Evolutionary conservation across 169 alveolate genomes (phyloP).

Genomic region (Eimeria praecox): DNA sequence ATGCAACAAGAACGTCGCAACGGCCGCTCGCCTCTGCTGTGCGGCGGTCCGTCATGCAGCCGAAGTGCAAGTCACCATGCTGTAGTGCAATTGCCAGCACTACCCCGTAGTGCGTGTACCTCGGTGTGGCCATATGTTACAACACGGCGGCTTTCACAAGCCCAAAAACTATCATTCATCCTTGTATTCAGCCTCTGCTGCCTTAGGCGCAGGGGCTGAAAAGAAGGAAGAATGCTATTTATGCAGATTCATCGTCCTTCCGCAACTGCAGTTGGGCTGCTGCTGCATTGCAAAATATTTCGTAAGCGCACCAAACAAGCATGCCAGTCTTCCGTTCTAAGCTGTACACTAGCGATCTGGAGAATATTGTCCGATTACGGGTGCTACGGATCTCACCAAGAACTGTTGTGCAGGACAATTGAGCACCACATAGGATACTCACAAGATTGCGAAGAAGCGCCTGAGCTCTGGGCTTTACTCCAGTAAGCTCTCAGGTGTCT

Average conservation of each 20-base stretch:
- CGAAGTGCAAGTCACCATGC: background rate
- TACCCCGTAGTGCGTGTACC: background rate
- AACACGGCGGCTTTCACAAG: background rate
- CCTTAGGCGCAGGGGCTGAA: background rate
- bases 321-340: background rate
- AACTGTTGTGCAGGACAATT: background rate
- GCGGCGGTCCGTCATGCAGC: background rate
- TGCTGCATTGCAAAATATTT: background rate
- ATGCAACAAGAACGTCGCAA: background rate
- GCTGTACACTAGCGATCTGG: background rate
- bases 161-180: background rate
- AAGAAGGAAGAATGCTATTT: too few species aligned
- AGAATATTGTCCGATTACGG: background rate
- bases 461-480: background rate
- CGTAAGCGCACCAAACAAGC: background rate
- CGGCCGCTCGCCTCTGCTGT: background rate
- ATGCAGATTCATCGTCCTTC: background rate
- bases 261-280: background rate
- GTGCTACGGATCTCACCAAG: background rate
- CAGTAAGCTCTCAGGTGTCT: background rate
- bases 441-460: background rate
- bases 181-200: background rate
- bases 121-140: background rate
- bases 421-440: background rate
- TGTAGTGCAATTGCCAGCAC: background rate